Evolutionary conservation across 352 stramenopile species (phyloP).

Genomic region (Phytophthora kernoviae): DNA sequence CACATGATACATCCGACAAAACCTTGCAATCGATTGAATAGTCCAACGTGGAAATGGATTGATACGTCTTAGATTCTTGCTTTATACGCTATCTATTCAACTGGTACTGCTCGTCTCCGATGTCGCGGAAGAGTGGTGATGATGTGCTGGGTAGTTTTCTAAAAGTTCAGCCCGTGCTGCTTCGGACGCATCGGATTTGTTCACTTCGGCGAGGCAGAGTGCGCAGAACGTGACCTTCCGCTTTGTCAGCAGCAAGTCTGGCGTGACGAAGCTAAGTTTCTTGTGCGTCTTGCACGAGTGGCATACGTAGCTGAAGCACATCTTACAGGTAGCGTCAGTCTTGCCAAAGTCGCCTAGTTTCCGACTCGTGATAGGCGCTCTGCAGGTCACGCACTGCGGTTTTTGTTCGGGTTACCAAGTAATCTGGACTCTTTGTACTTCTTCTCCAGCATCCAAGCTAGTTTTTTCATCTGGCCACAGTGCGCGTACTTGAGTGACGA

Average conservation of each 20-base stretch:
- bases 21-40: background rate
- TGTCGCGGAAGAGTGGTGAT: constrained; percentile 15
- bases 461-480: constrained; percentile 46
- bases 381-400: constrained; percentile 29
- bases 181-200: constrained; percentile 24
- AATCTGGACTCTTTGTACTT: constrained; percentile 25
- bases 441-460: constrained; percentile 40
- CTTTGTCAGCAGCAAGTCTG: constrained; percentile 23
- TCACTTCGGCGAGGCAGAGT: constrained; percentile 26
- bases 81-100: constrained; percentile 1
- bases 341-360: constrained; percentile 33
- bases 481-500: constrained; percentile 26
- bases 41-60: background rate
- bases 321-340: constrained; percentile 31
- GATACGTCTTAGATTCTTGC: background rate
- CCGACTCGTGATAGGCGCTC: constrained; percentile 15
- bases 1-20: no score
- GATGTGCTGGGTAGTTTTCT: constrained; percentile 21
- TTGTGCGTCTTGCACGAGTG: constrained; percentile 39
- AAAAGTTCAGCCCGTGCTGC: constrained; percentile 28
- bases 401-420: constrained; percentile 22
- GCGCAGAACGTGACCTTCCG: constrained; percentile 41
- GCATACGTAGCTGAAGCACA: constrained; percentile 38
- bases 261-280: constrained; percentile 42
- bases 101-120: constrained; percentile 33